These are phyloP conservation scores for Solanum arcanum DNA, from an alignment of 257 asterid genomes.

Conservation along the genomic window DNA sequence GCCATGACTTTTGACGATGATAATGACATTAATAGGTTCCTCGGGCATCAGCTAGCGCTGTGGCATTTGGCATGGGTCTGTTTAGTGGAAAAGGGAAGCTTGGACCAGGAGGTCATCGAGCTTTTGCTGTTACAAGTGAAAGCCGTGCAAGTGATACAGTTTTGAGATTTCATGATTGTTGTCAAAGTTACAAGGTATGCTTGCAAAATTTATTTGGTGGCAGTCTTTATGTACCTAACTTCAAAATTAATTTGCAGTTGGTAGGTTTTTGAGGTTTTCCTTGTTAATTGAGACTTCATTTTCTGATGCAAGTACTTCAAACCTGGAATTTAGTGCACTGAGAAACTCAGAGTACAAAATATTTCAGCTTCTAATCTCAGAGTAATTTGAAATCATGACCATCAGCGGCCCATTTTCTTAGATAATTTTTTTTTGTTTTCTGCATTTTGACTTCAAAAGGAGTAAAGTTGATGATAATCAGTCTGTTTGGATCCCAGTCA, in stretches of 20 bases:
- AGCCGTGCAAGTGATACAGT: conserved; percentile 89
- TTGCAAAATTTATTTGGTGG: background rate
- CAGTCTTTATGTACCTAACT: background rate
- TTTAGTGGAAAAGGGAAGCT: conserved; percentile 78
- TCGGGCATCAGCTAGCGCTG: conserved; percentile 98
- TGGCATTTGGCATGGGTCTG: conserved; percentile 97
- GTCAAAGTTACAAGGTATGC: conserved; percentile 87
- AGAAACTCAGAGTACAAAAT: background rate
- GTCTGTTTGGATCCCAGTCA: background rate
- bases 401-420: background rate
- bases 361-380: background rate
- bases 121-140: conserved; percentile 93
- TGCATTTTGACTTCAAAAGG: background rate
- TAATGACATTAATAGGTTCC: conserved; percentile 34
- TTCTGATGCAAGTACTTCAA: background rate
- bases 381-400: background rate
- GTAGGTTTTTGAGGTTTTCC: background rate
- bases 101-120: conserved; percentile 78
- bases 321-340: background rate
- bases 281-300: background rate
- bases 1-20: background rate
- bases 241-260: background rate
- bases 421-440: background rate
- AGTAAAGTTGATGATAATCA: background rate
- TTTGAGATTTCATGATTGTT: conserved; percentile 93